Evolutionary conservation across 805 yeast species (phyloP), one percentile per base, ranked within the genome.

Genomic region (Diddensiella santjacobensis): DNA sequence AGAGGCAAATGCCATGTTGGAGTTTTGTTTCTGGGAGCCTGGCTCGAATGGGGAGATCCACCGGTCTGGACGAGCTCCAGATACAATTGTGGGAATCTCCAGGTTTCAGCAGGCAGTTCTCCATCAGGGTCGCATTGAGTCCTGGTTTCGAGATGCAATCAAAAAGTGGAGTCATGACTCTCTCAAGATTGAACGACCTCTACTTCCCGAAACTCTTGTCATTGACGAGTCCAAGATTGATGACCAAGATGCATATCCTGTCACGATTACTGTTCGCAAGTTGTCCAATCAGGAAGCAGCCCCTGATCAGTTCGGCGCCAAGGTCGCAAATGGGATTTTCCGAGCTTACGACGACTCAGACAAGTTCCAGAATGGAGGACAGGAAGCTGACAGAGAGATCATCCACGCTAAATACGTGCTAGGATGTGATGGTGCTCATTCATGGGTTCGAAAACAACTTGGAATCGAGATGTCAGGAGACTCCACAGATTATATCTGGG

Each of bases 381-480:
- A 33, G 1, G 35, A 24, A n/a, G 44, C 29, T 8, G 44, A 42
- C 22, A 11, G 11, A 5, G 56, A 50, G 60, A 30, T 60, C 23
- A 62, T 66, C 31, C 44, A 58, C 19, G 64, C 68, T 29, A 66
- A 67, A 48, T 67, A 64, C 47, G 63, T 66, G 37, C 38, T 67
- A 22, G 71, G 70, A 22, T 52, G 61, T 45, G 67, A 63, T 40
- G 67, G 67, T 22, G 67, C 68, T 22, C 70, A 65, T 45, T 60
- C 67, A 6, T 62, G 67, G 66, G 68, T 65, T 30, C 51, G 69
- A 29, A 63, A 58, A 46, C 59, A 60, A 47, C 51, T 66, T 37
- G 68, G 62, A n/a, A 53, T 63, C 35, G 59, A 59, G 42, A 62
- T 66, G 67, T 59, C 60, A 22, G 70, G 70, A 30, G 71, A 67